A percentile compares a stretch with the other conserved stretches of the same genome.
Evolutionary conservation across 371 early-diverging fungal species (phyloP).

Genomic region (Actinomortierella wolfii): DNA sequence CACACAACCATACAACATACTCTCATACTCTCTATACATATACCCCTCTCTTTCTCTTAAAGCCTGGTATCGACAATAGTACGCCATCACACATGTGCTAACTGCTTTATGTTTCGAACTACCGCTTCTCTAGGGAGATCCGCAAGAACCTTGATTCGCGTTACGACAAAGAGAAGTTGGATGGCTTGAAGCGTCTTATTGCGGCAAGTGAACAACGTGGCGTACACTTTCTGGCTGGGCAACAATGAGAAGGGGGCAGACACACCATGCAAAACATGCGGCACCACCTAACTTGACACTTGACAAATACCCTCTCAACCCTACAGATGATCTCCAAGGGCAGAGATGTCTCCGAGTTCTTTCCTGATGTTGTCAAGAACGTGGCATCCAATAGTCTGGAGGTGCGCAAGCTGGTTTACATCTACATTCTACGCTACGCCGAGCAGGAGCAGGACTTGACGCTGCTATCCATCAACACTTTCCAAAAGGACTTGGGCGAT

Average conservation of each 20-base stretch:
- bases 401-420: slow-evolving; percentile 93
- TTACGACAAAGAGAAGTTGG: slow-evolving; percentile 90
- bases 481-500: slow-evolving; percentile 95
- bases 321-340: slow-evolving; percentile 89
- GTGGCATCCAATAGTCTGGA: slow-evolving; percentile 91
- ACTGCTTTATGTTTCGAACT: neutral
- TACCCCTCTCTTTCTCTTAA: too few species aligned
- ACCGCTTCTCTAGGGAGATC: slow-evolving; percentile 70
- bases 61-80: neutral
- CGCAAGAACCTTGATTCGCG: slow-evolving; percentile 78
- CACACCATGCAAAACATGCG: neutral
- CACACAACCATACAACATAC: neutral
- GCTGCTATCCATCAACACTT: slow-evolving; percentile 93
- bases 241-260: neutral
- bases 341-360: slow-evolving; percentile 89
- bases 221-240: neutral
- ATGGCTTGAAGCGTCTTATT: slow-evolving; percentile 88
- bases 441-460: slow-evolving; percentile 95
- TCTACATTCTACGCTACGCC: slow-evolving; percentile 91
- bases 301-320: neutral
- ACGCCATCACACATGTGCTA: neutral
- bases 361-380: slow-evolving; percentile 96
- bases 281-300: slow-evolving; percentile 1
- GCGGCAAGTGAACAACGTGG: slow-evolving; percentile 60
- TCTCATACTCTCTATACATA: neutral